Percentiles rank a stretch among this genome's conserved stretches.
Conservation (phyloP, 2,329 filamentous ascomycete species). For the Sarocladium strictum region DNA sequence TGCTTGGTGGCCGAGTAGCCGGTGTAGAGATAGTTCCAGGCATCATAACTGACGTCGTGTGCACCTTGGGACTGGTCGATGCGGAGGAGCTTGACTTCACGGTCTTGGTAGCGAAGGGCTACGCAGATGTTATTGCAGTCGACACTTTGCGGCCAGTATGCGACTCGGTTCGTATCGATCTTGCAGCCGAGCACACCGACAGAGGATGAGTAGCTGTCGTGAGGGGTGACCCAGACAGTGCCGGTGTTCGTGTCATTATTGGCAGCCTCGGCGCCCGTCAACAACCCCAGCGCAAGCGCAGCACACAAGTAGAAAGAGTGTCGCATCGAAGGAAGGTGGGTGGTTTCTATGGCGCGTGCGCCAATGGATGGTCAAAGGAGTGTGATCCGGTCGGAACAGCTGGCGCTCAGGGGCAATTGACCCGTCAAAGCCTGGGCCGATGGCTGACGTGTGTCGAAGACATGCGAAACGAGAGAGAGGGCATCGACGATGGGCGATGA, state of each 20-base stretch:
- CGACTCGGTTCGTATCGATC: conserved; percentile 53
- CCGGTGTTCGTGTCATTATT: conserved; percentile 1
- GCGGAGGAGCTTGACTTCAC: conserved; percentile 51
- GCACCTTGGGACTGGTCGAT: conserved; percentile 52
- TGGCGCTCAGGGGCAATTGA: background rate
- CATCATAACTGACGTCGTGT: conserved; percentile 55
- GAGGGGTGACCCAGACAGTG: conserved; percentile 40
- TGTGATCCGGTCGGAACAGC: background rate
- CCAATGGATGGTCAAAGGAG: background rate
- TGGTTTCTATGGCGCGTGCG: background rate
- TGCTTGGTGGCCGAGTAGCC: conserved; percentile 38
- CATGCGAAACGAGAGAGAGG: background rate
- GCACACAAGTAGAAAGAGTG: background rate
- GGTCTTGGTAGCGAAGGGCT: conserved; percentile 40
- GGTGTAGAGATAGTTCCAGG: conserved; percentile 54
- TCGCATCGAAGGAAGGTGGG: conserved; percentile 5
- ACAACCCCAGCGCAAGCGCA: background rate
- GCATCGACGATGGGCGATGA: background rate
- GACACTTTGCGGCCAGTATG: conserved; percentile 52
- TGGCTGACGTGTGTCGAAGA: background rate
- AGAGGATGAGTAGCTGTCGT: conserved; percentile 52
- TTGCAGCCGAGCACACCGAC: conserved; percentile 57
- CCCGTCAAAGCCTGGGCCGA: background rate
- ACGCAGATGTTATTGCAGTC: conserved; percentile 53
- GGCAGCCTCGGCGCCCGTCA: background rate